A percentile compares a stretch with the other conserved stretches of the same genome.
phyloP scores from a whole-genome alignment of 2,329 filamentous ascomycete species.

The Fusarium tjaetaba region DNA sequence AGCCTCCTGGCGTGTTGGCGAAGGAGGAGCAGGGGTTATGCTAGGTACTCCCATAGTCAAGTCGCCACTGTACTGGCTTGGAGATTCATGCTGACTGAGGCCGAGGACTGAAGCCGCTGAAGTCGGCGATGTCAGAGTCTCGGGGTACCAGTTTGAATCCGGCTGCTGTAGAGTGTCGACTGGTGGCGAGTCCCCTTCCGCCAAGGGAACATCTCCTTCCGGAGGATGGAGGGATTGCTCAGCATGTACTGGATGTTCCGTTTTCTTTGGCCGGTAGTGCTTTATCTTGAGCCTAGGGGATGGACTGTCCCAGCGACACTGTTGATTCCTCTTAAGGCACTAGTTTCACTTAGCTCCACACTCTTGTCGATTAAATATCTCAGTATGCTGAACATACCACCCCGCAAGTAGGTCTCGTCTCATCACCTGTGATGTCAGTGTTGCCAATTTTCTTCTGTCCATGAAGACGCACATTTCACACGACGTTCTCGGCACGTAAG shows the following conservation, averaged over 20 bases:
- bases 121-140: background rate
- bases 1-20: slow-evolving; percentile 6
- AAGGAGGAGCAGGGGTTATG: background rate
- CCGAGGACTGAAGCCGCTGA: background rate
- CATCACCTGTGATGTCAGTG: slow-evolving; percentile 1
- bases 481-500: slow-evolving; percentile 6
- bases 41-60: background rate
- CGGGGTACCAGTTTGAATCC: background rate
- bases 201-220: background rate
- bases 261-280: background rate
- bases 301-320: background rate
- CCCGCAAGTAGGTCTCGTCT: background rate
- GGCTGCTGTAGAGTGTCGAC: background rate
- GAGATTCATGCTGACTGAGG: background rate
- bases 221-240: background rate
- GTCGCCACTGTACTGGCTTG: background rate
- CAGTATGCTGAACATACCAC: background rate
- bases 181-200: background rate
- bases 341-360: background rate
- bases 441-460: background rate
- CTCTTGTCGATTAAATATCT: background rate
- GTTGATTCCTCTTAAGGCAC: background rate
- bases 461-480: background rate
- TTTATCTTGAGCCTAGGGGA: background rate
- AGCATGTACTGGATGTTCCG: background rate